Conservation (phyloP, 148 eudicot genomes). For the Limonium bicolor region DNA sequence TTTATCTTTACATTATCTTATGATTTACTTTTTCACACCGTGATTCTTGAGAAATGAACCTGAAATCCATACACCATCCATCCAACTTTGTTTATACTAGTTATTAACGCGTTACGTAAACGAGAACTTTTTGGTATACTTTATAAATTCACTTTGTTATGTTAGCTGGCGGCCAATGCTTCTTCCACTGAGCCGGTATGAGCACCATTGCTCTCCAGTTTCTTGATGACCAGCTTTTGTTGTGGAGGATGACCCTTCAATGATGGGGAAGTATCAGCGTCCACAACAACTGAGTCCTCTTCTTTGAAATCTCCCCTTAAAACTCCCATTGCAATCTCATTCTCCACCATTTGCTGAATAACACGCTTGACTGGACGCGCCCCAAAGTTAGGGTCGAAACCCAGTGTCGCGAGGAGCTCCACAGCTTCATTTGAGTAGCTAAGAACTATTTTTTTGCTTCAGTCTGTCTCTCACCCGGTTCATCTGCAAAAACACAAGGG, state of each 20-base stretch:
- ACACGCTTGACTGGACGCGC: slow-evolving; percentile 95
- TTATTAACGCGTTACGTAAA: no score
- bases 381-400: slow-evolving; percentile 89
- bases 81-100: no score
- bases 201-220: no score
- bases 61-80: no score
- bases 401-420: slow-evolving; percentile 40
- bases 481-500: no score
- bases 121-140: no score
- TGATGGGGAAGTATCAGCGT: slow-evolving; percentile 22
- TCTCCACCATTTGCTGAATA: slow-evolving; percentile 92
- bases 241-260: slow-evolving; percentile 32
- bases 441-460: slow-evolving; percentile 74
- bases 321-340: slow-evolving; percentile 74
- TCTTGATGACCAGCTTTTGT: slow-evolving; percentile 36
- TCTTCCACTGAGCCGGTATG: no score
- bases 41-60: no score
- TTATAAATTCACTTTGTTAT: no score
- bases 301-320: slow-evolving; percentile 66
- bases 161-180: no score
- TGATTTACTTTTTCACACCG: no score
- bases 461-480: slow-evolving; percentile 71
- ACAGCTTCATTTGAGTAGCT: slow-evolving; percentile 50
- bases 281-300: slow-evolving; percentile 54
- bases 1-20: no score